Percentiles rank a stretch among this genome's conserved stretches.
These are phyloP conservation scores for Cercospora brassicicola DNA, from an alignment of 2,329 filamentous ascomycete species.

Conservation along the genomic window DNA sequence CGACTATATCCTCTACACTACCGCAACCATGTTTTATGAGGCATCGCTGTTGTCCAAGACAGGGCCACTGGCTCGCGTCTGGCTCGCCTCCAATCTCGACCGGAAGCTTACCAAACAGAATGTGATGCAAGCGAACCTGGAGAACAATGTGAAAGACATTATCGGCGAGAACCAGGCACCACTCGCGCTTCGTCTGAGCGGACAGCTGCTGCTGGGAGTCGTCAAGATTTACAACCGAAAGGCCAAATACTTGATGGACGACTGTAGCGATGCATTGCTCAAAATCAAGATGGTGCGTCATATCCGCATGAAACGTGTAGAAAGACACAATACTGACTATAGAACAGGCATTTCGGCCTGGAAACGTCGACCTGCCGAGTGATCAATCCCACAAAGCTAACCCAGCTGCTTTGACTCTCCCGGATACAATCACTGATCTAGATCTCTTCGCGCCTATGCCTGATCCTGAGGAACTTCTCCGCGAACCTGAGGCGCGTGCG, in stretches of 20 bases:
- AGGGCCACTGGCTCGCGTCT: slow-evolving; percentile 93
- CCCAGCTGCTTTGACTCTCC: slow-evolving; percentile 81
- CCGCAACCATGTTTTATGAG: slow-evolving; percentile 83
- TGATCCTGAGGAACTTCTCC: slow-evolving; percentile 78
- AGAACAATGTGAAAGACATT: slow-evolving; percentile 92
- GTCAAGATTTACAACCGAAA: slow-evolving; percentile 98
- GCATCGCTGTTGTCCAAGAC: slow-evolving; percentile 95
- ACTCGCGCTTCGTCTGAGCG: slow-evolving; percentile 89
- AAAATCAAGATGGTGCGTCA: slow-evolving; percentile 92
- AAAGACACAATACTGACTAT: slow-evolving; percentile 1
- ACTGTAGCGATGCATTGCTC: slow-evolving; percentile 94
- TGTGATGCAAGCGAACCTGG: slow-evolving; percentile 90
- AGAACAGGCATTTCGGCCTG: slow-evolving; percentile 82
- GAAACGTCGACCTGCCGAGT: slow-evolving; percentile 91
- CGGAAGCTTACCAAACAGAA: slow-evolving; percentile 97
- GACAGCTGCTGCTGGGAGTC: slow-evolving; percentile 90
- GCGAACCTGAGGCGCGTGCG: slow-evolving; percentile 32
- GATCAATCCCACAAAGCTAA: slow-evolving; percentile 74
- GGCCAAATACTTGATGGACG: slow-evolving; percentile 90
- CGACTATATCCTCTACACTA: slow-evolving; percentile 10
- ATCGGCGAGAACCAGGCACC: slow-evolving; percentile 90
- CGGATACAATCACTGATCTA: slow-evolving; percentile 88
- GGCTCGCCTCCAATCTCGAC: slow-evolving; percentile 96
- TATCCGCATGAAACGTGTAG: background rate
- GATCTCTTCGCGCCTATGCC: slow-evolving; percentile 77